Evolutionary conservation across 208 protist genomes (phyloP).

Genomic region (Trypanosoma avium): DNA sequence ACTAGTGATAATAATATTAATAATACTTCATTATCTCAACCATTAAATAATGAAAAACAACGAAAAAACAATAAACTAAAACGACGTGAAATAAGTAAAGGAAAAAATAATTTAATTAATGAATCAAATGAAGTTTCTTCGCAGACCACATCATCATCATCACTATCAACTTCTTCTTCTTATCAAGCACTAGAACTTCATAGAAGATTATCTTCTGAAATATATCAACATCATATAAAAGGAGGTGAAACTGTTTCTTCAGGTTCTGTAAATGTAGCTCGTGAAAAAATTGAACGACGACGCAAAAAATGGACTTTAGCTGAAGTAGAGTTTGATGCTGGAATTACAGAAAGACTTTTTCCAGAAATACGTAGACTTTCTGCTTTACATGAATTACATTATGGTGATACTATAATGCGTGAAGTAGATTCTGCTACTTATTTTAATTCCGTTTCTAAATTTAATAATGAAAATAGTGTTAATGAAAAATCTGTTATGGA

Average conservation of each 20-base stretch:
- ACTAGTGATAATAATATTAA: background rate
- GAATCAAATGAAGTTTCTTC: background rate
- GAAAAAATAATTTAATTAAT: background rate
- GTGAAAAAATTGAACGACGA: conserved; percentile 67
- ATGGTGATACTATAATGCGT: conserved; percentile 71
- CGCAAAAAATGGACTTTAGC: conserved; percentile 62
- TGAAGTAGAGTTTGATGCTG: conserved; percentile 70
- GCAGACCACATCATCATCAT: background rate
- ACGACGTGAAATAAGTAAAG: background rate
- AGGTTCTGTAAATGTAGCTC: conserved; percentile 17
- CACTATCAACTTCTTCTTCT: background rate
- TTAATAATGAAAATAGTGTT: background rate
- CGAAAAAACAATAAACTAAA: background rate
- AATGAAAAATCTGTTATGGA: background rate
- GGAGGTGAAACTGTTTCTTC: conserved; percentile 12
- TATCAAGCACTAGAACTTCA: conserved; percentile 14
- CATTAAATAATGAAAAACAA: background rate
- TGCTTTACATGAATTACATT: conserved; percentile 83
- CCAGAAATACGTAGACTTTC: conserved; percentile 68
- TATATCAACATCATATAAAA: background rate
- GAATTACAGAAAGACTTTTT: conserved; percentile 80
- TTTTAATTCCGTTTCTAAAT: conserved; percentile 25
- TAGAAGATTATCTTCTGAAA: conserved; percentile 5
- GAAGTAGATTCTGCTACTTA: conserved; percentile 66
- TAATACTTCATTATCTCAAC: background rate